These are phyloP conservation scores for Pythium rishiriense DNA, from an alignment of 352 stramenopile genomes.

Conservation along the genomic window DNA sequence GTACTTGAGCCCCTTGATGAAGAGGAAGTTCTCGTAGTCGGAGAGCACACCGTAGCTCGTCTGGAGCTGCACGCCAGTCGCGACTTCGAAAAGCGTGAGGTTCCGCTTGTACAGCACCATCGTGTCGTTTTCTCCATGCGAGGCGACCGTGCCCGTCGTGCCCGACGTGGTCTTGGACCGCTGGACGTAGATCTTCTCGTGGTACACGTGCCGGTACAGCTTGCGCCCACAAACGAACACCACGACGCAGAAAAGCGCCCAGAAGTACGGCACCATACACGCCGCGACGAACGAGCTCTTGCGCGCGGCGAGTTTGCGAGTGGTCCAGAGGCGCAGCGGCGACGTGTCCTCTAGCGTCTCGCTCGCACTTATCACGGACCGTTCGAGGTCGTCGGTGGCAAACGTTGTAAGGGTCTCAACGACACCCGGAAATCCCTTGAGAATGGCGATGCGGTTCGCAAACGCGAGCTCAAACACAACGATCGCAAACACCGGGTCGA, in stretches of 20 bases:
- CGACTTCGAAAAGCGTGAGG: slow-evolving; percentile 20
- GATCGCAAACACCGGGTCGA: slow-evolving; percentile 20
- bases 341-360: slow-evolving; percentile 23
- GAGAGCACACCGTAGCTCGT: slow-evolving; percentile 30
- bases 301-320: neutral
- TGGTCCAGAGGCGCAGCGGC: slow-evolving; percentile 29
- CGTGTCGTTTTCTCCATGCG: neutral
- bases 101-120: slow-evolving; percentile 6
- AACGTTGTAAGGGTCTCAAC: slow-evolving; percentile 27
- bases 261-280: slow-evolving; percentile 5
- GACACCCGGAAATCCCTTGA: slow-evolving; percentile 5
- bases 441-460: neutral
- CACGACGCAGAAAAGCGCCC: neutral
- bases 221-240: slow-evolving; percentile 20
- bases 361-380: neutral
- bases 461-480: slow-evolving; percentile 12
- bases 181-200: slow-evolving; percentile 1
- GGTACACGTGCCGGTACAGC: slow-evolving; percentile 18
- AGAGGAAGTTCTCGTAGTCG: slow-evolving; percentile 51
- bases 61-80: slow-evolving; percentile 17
- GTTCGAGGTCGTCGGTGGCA: neutral
- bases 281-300: slow-evolving; percentile 1
- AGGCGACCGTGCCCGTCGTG: neutral
- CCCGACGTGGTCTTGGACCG: neutral
- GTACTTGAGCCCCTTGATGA: slow-evolving; percentile 36